phyloP scores from a whole-genome alignment of 345 rosid genomes.

The Populus simonii region DNA sequence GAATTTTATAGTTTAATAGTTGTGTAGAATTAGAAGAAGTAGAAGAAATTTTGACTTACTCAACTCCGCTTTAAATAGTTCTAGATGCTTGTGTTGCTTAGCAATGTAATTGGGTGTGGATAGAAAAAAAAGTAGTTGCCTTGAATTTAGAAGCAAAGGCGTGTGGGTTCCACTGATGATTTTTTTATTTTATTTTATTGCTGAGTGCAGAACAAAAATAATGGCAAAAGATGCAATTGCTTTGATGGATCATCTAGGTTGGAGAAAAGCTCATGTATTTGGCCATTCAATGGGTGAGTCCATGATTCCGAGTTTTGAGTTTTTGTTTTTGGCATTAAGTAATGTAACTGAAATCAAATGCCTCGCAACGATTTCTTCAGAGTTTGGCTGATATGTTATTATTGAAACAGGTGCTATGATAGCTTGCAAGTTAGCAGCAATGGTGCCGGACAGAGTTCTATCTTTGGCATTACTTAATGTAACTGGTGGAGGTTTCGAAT shows the following conservation, averaged over 20 bases:
- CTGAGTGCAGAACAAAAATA: constrained; percentile 60
- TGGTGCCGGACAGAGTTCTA: constrained; percentile 74
- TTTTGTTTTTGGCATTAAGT: neutral
- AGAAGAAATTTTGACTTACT: neutral
- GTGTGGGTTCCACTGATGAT: neutral
- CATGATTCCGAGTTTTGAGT: neutral
- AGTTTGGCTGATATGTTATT: neutral
- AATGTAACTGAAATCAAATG: neutral
- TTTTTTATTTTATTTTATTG: neutral
- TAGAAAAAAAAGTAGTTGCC: neutral
- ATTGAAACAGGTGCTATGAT: constrained; percentile 81
- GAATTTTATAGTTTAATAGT: neutral
- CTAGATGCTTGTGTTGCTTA: neutral
- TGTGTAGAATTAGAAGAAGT: neutral
- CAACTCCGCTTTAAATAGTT: neutral
- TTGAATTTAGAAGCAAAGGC: neutral
- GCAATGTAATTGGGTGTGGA: neutral
- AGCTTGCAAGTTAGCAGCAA: constrained; percentile 86
- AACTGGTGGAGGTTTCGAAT: constrained; percentile 95
- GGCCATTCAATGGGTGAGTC: constrained; percentile 95
- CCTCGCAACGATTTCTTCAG: neutral
- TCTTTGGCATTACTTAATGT: constrained; percentile 91
- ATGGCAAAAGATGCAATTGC: constrained; percentile 90
- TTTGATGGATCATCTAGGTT: constrained; percentile 84
- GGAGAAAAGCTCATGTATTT: constrained; percentile 76